These are phyloP conservation scores for Plantago elongata DNA, from an alignment of 257 asterid genomes.

Conservation along the genomic window DNA sequence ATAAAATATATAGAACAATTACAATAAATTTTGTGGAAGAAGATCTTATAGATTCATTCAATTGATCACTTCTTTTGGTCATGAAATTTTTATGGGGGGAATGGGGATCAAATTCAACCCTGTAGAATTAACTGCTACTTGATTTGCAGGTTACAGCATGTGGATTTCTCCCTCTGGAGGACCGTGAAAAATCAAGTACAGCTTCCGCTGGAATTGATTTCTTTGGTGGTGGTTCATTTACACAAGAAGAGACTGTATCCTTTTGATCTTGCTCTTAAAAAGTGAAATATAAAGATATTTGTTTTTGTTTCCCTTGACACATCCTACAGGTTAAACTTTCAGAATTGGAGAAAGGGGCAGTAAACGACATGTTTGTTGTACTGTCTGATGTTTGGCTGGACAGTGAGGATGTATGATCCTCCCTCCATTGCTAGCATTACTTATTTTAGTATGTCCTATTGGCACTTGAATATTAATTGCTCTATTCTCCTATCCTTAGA, in stretches of 20 bases:
- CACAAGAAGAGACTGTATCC: constrained; percentile 96
- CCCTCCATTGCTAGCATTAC: constrained; percentile 10
- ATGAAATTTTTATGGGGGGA: too few species aligned
- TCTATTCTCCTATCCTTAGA: constrained; percentile 46
- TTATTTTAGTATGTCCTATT: constrained; percentile 12
- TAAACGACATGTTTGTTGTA: constrained; percentile 89
- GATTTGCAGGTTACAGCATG: constrained; percentile 72
- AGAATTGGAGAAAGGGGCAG: constrained; percentile 82
- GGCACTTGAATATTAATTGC: constrained; percentile 30
- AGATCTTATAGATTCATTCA: too few species aligned
- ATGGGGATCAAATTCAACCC: not conserved
- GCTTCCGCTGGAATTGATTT: constrained; percentile 65
- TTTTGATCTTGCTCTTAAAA: constrained; percentile 19
- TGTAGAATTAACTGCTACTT: constrained; percentile 18
- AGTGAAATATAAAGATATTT: not conserved
- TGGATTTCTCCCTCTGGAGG: constrained; percentile 94
- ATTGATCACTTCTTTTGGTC: too few species aligned
- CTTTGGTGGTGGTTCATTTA: constrained; percentile 79
- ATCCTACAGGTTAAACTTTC: constrained; percentile 57
- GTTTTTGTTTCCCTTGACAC: constrained; percentile 32
- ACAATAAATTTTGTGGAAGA: too few species aligned
- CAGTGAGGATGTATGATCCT: constrained; percentile 54
- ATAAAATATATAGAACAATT: too few species aligned
- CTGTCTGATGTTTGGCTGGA: constrained; percentile 94
- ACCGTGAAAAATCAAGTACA: constrained; percentile 60